Evolutionary conservation across 805 yeast species (phyloP), one percentile per base, ranked within the genome.

Genomic region (Monosporozyma aquatica): DNA sequence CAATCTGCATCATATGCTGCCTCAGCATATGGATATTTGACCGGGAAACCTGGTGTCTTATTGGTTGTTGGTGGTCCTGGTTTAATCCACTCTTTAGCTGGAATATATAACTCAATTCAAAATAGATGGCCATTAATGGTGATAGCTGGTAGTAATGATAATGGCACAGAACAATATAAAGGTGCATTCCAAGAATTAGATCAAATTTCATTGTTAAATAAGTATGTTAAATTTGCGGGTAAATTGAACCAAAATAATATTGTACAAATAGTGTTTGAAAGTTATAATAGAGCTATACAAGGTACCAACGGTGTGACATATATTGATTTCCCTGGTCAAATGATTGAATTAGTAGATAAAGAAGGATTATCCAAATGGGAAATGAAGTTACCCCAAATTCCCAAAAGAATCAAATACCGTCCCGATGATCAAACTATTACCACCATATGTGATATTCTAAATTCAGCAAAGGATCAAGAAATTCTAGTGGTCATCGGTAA

Each of bases 31-130:
- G 87, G 87, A 0, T 81, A 75, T 48, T 54, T 81, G 34, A 78
- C 82, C 4, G 75, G 76, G 1, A 62, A 58, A 45, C 87, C 87
- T 0, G 87, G 83, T 15, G 82, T 81, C 0, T 56, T 78, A 14
- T 64, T 81, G 3, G 82, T 79, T 0, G 87, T 82, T 4, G 87
- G 89, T 25, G 87, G 87, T 0, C 87, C 87, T 0, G 87, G 87
- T 4, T 64, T 81, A 3, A 68, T 81, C 7, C 86, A 81, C 47
- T 80, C 84, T 0, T 51, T 77, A 35, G 75, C 87, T 0, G 89
- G 87, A 46, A 62, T 78, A 2, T 78, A 75, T 52, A 81, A 81
- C 51, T 72, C 87, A 6, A 68, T 65, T 30, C 63, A 72, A 42
- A 82, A 82, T 56, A 68, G 74, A 43, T 78, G 82, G 74, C 89